Percentiles rank a stretch among this genome's conserved stretches.
Conservation (phyloP, 495 filamentous ascomycete genomes). For the Tuber indicum region DNA sequence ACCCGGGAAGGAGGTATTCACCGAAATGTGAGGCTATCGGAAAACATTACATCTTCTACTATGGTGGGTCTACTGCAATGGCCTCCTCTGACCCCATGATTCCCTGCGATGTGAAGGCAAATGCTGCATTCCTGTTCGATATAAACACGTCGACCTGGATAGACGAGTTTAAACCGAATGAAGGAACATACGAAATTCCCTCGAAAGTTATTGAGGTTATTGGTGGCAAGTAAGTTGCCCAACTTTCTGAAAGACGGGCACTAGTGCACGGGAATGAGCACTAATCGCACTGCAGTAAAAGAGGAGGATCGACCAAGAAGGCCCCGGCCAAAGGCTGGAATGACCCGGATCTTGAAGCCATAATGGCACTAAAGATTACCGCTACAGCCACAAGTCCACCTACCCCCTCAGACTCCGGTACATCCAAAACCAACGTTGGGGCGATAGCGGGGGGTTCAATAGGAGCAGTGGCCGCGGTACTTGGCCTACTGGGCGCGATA, state of each 20-base stretch:
- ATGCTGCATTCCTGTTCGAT: conserved; percentile 14
- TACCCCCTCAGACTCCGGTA: too few species aligned
- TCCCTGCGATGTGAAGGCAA: conserved; percentile 8
- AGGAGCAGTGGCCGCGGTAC: too few species aligned
- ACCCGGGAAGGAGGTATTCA: background rate
- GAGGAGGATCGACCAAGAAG: background rate
- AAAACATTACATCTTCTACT: conserved; percentile 16
- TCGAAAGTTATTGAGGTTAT: background rate
- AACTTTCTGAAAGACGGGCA: background rate
- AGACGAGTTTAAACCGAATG: conserved; percentile 4
- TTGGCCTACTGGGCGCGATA: too few species aligned
- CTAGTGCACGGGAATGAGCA: background rate
- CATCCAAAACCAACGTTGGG: too few species aligned
- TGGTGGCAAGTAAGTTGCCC: background rate
- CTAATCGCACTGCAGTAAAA: background rate
- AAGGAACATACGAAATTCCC: background rate
- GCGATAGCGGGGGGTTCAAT: too few species aligned
- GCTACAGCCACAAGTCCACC: too few species aligned
- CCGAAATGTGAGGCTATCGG: conserved; percentile 12
- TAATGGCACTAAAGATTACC: too few species aligned
- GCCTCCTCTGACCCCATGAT: background rate
- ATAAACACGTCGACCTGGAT: conserved; percentile 8
- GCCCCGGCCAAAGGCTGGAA: background rate
- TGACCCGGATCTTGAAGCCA: background rate
- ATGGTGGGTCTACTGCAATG: conserved; percentile 8